These are phyloP conservation scores for Gossypium schwendimanii DNA, from an alignment of 441 rosid genomes.

Conservation along the genomic window DNA sequence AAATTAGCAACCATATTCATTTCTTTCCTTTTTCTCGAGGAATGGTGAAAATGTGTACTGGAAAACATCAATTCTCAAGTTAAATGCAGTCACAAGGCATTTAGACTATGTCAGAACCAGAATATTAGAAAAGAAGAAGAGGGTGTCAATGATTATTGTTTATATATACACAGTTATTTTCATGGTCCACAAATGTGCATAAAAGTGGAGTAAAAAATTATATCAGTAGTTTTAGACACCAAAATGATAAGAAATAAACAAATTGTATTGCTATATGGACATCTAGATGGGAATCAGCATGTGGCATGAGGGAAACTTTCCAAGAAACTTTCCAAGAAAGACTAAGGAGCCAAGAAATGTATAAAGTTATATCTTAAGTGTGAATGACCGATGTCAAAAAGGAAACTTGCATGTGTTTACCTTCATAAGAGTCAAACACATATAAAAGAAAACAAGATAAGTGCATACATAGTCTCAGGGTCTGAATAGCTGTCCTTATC, in stretches of 20 bases:
- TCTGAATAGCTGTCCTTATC: slow-evolving; percentile 69
- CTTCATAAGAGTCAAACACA: background rate
- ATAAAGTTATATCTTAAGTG: background rate
- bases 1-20: no score
- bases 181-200: no score
- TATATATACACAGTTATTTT: no score
- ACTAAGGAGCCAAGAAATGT: background rate
- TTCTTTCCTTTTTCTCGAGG: no score
- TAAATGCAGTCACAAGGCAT: no score
- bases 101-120: no score
- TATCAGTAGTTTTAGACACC: background rate
- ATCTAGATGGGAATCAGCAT: background rate
- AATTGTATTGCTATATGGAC: background rate
- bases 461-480: slow-evolving; percentile 67
- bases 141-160: no score
- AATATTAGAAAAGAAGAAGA: no score
- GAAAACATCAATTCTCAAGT: no score
- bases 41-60: no score
- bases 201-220: no score
- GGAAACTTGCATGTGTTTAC: background rate
- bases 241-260: background rate
- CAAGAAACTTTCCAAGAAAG: background rate
- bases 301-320: background rate
- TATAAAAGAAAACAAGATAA: background rate
- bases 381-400: background rate